These are phyloP conservation scores for Trichoderma sp. DNA, from an alignment of 2,329 filamentous ascomycete species.

Conservation along the genomic window DNA sequence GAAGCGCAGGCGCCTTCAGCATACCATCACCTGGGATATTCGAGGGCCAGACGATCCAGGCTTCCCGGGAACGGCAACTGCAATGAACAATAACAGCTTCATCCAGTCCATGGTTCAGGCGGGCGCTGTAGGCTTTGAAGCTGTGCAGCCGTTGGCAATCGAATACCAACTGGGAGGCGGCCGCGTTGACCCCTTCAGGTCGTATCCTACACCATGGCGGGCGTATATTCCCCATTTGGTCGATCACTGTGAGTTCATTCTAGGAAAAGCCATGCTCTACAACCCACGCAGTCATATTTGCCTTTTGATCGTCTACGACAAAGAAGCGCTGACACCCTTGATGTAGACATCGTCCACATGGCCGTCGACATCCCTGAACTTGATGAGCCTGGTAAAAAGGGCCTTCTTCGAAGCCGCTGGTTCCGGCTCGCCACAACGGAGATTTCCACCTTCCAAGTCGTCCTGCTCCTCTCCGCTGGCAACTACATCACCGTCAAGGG, in stretches of 20 bases:
- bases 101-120: slow-evolving; percentile 1
- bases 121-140: neutral
- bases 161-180: slow-evolving; percentile 34
- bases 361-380: slow-evolving; percentile 38
- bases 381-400: slow-evolving; percentile 34
- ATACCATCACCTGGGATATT: slow-evolving; percentile 20
- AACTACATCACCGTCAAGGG: slow-evolving; percentile 33
- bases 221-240: slow-evolving; percentile 34
- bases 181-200: slow-evolving; percentile 35
- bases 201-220: slow-evolving; percentile 33
- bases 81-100: neutral
- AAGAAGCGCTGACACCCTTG: slow-evolving; percentile 1
- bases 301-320: neutral
- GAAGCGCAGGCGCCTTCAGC: slow-evolving; percentile 20
- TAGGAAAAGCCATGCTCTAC: neutral
- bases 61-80: neutral
- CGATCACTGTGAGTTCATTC: slow-evolving; percentile 34
- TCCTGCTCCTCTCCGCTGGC: slow-evolving; percentile 38
- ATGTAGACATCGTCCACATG: slow-evolving; percentile 37
- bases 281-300: neutral
- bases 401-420: slow-evolving; percentile 37
- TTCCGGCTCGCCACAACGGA: slow-evolving; percentile 37
- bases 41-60: neutral
- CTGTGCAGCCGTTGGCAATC: slow-evolving; percentile 13
- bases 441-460: slow-evolving; percentile 34